These are phyloP conservation scores for Cryptosporidium meleagridis DNA, from an alignment of 169 alveolate genomes.

Conservation along the genomic window DNA sequence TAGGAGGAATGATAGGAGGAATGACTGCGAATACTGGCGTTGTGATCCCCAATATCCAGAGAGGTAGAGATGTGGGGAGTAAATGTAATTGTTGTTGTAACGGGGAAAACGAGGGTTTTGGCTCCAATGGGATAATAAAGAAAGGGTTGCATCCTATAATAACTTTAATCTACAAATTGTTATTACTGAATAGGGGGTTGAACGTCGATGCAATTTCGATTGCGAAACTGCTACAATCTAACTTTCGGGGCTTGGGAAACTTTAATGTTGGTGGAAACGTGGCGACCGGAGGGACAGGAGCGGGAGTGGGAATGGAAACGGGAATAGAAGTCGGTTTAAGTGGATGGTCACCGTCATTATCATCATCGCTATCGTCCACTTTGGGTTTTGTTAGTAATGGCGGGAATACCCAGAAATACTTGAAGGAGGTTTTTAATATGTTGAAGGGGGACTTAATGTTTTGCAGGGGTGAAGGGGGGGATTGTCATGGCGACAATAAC, in stretches of 20 bases:
- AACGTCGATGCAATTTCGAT: background rate
- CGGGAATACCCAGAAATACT: background rate
- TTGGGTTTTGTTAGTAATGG: background rate
- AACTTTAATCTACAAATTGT: slow-evolving; percentile 10
- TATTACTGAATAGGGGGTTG: background rate
- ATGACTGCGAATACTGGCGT: background rate
- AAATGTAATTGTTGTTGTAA: background rate
- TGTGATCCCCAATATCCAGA: background rate
- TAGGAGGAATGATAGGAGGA: background rate
- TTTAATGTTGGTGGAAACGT: background rate
- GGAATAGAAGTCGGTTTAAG: too few species aligned
- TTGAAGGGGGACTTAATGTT: background rate
- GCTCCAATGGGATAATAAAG: background rate
- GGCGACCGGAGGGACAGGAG: background rate
- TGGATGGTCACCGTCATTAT: too few species aligned
- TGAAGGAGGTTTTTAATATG: slow-evolving; percentile 4
- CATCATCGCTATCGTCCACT: background rate
- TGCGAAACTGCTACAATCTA: background rate
- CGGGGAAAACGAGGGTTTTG: background rate
- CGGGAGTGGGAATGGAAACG: too few species aligned
- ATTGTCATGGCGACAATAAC: background rate
- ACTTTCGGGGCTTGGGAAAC: background rate
- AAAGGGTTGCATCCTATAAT: slow-evolving; percentile 48
- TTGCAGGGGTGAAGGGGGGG: background rate
- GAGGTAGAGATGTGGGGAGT: background rate